Conservation (phyloP, 1,284 basidiomycete species). For the Austroboletus novae-zelandiae region DNA sequence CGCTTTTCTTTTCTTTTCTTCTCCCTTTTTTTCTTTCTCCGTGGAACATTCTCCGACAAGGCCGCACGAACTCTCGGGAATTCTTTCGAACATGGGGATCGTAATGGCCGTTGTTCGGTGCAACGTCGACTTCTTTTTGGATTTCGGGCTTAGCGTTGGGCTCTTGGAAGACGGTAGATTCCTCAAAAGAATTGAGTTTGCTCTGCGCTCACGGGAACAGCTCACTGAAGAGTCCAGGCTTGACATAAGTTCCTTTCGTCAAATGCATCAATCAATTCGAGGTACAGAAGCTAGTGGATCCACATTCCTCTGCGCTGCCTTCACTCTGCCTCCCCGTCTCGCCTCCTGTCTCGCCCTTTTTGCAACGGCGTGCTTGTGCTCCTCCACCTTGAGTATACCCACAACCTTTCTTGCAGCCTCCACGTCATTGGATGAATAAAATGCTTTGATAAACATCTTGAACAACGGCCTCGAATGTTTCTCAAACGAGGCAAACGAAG, state of each 20-base stretch:
- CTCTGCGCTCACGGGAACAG: too few species aligned
- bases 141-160: too few species aligned
- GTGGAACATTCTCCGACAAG: neutral
- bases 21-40: neutral
- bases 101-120: neutral
- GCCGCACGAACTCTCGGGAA: neutral
- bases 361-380: constrained; percentile 12
- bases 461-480: constrained; percentile 62
- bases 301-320: constrained; percentile 7
- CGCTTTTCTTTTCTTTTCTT: too few species aligned
- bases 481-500: constrained; percentile 45
- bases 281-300: constrained; percentile 4
- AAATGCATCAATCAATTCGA: constrained; percentile 4
- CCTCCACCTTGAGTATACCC: constrained; percentile 52
- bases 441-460: constrained; percentile 67
- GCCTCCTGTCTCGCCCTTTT: constrained; percentile 19
- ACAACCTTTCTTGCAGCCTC: constrained; percentile 52
- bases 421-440: constrained; percentile 52
- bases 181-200: too few species aligned
- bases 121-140: neutral
- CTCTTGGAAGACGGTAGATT: too few species aligned
- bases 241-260: neutral
- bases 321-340: constrained; percentile 20
- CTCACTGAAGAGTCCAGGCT: too few species aligned
- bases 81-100: neutral